These are phyloP conservation scores for Cladophialophora psammophila DNA, from an alignment of 2,329 filamentous ascomycete species.

Conservation along the genomic window DNA sequence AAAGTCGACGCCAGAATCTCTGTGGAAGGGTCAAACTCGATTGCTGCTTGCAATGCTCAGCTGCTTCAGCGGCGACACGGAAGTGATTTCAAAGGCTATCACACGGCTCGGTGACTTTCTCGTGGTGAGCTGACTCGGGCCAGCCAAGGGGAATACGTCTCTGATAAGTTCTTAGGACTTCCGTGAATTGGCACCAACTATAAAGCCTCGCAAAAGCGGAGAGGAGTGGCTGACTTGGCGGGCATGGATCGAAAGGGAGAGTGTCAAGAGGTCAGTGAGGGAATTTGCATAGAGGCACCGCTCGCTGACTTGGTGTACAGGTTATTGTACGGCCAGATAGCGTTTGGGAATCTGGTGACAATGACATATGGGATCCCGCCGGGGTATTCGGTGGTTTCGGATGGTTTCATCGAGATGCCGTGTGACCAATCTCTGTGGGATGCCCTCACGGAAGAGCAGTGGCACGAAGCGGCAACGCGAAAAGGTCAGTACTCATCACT, in stretches of 20 bases:
- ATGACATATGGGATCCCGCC: constrained; percentile 46
- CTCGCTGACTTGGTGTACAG: constrained; percentile 28
- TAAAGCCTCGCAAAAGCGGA: constrained; percentile 21
- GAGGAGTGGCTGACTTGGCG: constrained; percentile 39
- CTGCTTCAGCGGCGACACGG: constrained; percentile 43
- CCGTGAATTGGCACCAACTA: constrained; percentile 26
- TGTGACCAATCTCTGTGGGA: constrained; percentile 46
- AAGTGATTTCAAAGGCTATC: constrained; percentile 39
- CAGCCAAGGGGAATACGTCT: not conserved
- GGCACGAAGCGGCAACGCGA: constrained; percentile 36
- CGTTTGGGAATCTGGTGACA: constrained; percentile 45
- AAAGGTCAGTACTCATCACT: constrained; percentile 19
- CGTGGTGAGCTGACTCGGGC: constrained; percentile 16
- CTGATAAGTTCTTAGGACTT: constrained; percentile 23
- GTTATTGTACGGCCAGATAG: constrained; percentile 45
- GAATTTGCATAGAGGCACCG: not conserved
- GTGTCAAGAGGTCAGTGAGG: constrained; percentile 38
- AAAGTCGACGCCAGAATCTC: constrained; percentile 26
- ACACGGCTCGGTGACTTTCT: constrained; percentile 35
- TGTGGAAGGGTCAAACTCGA: constrained; percentile 46
- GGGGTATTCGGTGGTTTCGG: constrained; percentile 45
- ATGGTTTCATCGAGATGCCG: constrained; percentile 47
- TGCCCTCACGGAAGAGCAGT: constrained; percentile 42
- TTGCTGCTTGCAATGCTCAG: constrained; percentile 43
- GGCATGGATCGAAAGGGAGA: constrained; percentile 44